Conservation (phyloP, 768 basidiomycete genomes). For the Rhodotorula kratochvilovae region DNA sequence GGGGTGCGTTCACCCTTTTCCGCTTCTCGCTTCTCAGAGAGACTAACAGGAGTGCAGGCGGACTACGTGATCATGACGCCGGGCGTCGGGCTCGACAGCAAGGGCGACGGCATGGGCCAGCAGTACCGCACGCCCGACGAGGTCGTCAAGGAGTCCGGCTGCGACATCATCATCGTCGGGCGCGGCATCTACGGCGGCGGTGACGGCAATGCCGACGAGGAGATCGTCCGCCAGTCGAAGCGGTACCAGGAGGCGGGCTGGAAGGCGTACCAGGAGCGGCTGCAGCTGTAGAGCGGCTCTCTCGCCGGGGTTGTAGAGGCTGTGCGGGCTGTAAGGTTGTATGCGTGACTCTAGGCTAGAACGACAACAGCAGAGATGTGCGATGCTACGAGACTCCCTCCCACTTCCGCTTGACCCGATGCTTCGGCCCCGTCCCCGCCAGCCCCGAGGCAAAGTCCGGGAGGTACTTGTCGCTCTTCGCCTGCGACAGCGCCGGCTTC, state of each 20-base stretch:
- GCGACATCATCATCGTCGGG: constrained; percentile 96
- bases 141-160: constrained; percentile 73
- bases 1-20: no score
- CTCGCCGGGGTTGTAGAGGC: background rate
- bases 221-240: constrained; percentile 60
- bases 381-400: background rate
- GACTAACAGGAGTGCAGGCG: constrained; percentile 49
- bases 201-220: constrained; percentile 49
- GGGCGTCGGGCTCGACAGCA: constrained; percentile 75
- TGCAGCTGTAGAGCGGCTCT: constrained; percentile 10
- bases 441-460: background rate
- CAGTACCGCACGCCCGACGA: constrained; percentile 86
- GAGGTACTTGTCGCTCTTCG: background rate
- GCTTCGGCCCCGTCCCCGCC: background rate
- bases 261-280: constrained; percentile 74
- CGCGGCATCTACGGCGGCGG: constrained; percentile 80
- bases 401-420: background rate
- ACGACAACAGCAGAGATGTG: background rate
- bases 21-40: no score
- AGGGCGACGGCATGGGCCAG: constrained; percentile 84
- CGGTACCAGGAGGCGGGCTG: constrained; percentile 81
- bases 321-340: background rate
- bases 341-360: background rate
- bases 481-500: background rate
- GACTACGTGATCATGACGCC: constrained; percentile 91